Base-by-base conservation (phyloP, 257 asterid genomes). In the Paraleonurus japonicus region DNA sequence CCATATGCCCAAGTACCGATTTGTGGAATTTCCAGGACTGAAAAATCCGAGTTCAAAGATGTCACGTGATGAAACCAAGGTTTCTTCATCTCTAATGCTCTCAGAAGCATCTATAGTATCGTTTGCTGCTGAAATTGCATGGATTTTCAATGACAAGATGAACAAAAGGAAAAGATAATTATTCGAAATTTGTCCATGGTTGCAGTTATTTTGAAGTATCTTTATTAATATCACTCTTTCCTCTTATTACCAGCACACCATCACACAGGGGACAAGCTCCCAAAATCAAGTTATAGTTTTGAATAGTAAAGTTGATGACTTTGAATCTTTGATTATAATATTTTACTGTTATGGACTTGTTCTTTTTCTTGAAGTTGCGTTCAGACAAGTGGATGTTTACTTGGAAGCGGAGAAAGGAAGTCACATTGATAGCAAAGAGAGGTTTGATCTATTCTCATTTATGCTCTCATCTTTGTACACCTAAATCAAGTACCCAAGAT, bases 1-100 rank as follows among this genome's bases (percentile, higher is more conserved):
- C 74, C 74, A 70, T 43, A 70, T 39, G 7, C 75, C 75, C n/a
- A 70, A 4, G 2, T 57, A 70, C 19, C 15, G 24, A 30, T 70
- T 39, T 37, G 15, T 9, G 0, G 67, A 57, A 4, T 35, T 26
- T 57, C 30, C 32, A 1, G 67, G 58, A 22, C 22, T 5, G 66
- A 57, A 70, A 37, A 70, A 70, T 2, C 75, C 75, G 1, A 70
- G 55, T 24, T 70, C 58, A 22, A 57, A 70, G 4, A 16, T 33
- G 0, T 16, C 50, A 19, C 67, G 15, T 2, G 67, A 19, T 7
- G 67, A 61, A 19, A 61, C 30, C 67, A 61, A 10, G 1, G 67
- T 61, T 16, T 61, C 17, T n/a, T 17, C 67, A 61, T 33, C 50
- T 61, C 4, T 61, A 8, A 61, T 61, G 48, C 50, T 61, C 26